Conservation (phyloP, 257 asterid species). For the Leptodermis oblonga region DNA sequence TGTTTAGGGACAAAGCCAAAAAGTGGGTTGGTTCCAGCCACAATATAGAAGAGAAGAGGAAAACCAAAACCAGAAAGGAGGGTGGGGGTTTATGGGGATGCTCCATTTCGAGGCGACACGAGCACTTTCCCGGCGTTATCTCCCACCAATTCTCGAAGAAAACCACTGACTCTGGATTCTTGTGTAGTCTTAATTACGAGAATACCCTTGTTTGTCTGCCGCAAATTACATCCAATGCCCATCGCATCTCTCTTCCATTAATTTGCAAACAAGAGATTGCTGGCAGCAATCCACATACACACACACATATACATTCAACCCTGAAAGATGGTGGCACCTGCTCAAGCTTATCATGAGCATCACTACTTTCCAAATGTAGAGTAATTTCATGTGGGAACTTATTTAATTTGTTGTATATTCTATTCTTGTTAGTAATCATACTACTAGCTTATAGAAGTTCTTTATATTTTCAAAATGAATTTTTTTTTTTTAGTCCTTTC, state of each 20-base stretch:
- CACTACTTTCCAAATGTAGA: not conserved
- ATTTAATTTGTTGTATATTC: too few species aligned
- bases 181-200: slow-evolving; percentile 29
- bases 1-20: too few species aligned
- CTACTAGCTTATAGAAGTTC: too few species aligned
- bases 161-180: slow-evolving; percentile 25
- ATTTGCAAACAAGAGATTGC: not conserved
- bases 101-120: slow-evolving; percentile 72
- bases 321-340: not conserved
- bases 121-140: slow-evolving; percentile 75
- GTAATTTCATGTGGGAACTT: too few species aligned
- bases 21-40: not conserved
- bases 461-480: too few species aligned
- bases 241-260: not conserved
- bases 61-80: too few species aligned
- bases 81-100: slow-evolving; percentile 1
- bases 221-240: slow-evolving; percentile 19
- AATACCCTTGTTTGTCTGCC: slow-evolving; percentile 35
- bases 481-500: too few species aligned
- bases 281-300: slow-evolving; percentile 18
- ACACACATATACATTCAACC: not conserved
- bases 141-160: slow-evolving; percentile 49
- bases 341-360: not conserved
- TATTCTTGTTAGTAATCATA: too few species aligned
- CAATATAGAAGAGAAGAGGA: not conserved